Base-by-base conservation (phyloP, 768 basidiomycete species). In the Agrocybe praecox region DNA sequence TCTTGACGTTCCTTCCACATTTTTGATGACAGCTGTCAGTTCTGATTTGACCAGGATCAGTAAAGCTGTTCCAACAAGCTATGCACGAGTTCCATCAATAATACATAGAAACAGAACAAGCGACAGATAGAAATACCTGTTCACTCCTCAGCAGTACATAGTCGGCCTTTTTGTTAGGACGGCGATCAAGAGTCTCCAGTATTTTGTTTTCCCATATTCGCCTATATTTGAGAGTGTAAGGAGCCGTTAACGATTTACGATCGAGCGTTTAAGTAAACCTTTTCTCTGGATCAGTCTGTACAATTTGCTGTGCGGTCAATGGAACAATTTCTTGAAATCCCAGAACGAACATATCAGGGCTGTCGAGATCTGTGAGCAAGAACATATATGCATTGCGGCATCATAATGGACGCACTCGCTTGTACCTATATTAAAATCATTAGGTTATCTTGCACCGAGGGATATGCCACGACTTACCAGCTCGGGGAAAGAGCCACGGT, bases 291-390 rank as follows among this genome's bases (percentile, higher is more conserved):
- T 98, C 96, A 6, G 95, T 89, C 70, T 97, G 95, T 15, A 98
- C 80, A 43, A 99, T 98, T 69, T 98, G 96, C 65, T 96, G 94
- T 2, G 97, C 94, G n/a, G 94, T 98, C 46, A 99, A 81, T 4
- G 95, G 94, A 0, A 99, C 97, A 52, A 99, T 95, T 72, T 99
- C 97, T 72, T 99, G 96, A 69, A 98, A 97, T 2, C 92, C 93
- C 24, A 98, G 77, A 19, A 88, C 88, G 68, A 96, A 88, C 59
- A 98, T 86, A 67, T 98, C 95, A 6, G 95, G 94, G 44, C 91
- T 92, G 23, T 46, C 17, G 54, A 52, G 34, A 46, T 22, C 18
- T 46, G 61, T 44, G 50, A 66, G 49, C 32, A 46, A 46, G 21
- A 55, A 43, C 18, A 42, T 14, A 36, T 21, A 56, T 65, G 57